Percentiles rank a stretch among this genome's conserved stretches.
These are phyloP conservation scores for Aurifilum marmelostoma DNA, from an alignment of 2,329 filamentous ascomycete genomes.

Conservation along the genomic window DNA sequence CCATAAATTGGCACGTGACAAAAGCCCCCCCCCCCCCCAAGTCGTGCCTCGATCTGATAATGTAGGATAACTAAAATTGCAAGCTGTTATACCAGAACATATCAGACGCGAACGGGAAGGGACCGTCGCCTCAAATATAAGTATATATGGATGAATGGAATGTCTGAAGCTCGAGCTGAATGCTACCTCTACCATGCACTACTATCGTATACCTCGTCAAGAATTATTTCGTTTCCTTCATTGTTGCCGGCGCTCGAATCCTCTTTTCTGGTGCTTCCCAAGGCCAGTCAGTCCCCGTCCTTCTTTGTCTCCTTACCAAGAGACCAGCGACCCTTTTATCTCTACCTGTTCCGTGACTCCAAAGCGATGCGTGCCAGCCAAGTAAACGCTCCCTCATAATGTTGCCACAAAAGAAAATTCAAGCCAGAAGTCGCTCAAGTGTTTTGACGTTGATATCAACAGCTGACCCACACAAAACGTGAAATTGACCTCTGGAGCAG, in stretches of 20 bases:
- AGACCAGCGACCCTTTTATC: not conserved
- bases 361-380: not conserved
- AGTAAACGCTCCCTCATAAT: not conserved
- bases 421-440: not conserved
- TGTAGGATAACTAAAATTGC: not conserved
- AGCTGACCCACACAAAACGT: not conserved
- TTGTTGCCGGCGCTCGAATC: not conserved
- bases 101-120: not conserved
- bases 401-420: not conserved
- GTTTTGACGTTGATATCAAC: not conserved
- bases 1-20: not conserved
- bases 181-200: conserved; percentile 15
- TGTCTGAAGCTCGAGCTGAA: not conserved
- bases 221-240: not conserved
- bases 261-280: not conserved
- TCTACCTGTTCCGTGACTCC: not conserved
- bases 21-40: not conserved
- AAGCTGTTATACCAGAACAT: not conserved
- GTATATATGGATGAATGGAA: not conserved
- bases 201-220: not conserved
- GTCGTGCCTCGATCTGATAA: not conserved
- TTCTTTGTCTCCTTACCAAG: not conserved
- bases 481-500: not conserved
- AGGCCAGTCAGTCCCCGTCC: not conserved
- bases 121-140: not conserved